These are phyloP conservation scores for Fusarium dlaminii DNA, from an alignment of 2,329 filamentous ascomycete genomes.

Conservation along the genomic window DNA sequence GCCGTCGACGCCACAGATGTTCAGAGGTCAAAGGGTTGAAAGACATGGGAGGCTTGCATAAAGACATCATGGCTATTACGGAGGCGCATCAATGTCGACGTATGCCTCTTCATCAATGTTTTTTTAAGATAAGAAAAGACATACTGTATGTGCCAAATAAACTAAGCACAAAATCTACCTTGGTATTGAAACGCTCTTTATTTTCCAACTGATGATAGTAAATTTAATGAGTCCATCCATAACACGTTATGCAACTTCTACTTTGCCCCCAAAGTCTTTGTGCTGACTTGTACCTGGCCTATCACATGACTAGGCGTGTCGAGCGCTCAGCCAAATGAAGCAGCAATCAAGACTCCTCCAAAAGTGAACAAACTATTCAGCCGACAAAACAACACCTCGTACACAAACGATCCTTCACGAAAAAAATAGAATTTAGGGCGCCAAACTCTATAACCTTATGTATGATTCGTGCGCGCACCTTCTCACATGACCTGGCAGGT, in stretches of 20 bases:
- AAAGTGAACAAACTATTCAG: background rate
- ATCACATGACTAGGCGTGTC: slow-evolving; percentile 29
- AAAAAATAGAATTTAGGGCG: background rate
- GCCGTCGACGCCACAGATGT: slow-evolving; percentile 22
- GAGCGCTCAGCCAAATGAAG: slow-evolving; percentile 6
- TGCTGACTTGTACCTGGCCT: slow-evolving; percentile 37
- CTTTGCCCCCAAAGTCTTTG: background rate
- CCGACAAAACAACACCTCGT: slow-evolving; percentile 8
- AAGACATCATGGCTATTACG: background rate
- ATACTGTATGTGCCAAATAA: background rate
- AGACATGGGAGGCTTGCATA: background rate
- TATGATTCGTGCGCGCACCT: slow-evolving; percentile 14
- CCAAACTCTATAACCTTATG: background rate
- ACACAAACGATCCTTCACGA: background rate
- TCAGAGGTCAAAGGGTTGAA: background rate
- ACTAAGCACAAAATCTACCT: background rate
- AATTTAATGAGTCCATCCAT: background rate
- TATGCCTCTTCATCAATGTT: background rate
- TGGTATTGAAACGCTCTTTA: background rate
- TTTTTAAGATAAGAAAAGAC: background rate
- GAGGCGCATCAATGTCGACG: background rate
- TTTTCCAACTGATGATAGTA: background rate
- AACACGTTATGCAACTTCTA: background rate
- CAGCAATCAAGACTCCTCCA: slow-evolving; percentile 18
- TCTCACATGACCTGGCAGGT: slow-evolving; percentile 47